phyloP scores from a whole-genome alignment of 108 stramenopile species.

The Bacterosira constricta region DNA sequence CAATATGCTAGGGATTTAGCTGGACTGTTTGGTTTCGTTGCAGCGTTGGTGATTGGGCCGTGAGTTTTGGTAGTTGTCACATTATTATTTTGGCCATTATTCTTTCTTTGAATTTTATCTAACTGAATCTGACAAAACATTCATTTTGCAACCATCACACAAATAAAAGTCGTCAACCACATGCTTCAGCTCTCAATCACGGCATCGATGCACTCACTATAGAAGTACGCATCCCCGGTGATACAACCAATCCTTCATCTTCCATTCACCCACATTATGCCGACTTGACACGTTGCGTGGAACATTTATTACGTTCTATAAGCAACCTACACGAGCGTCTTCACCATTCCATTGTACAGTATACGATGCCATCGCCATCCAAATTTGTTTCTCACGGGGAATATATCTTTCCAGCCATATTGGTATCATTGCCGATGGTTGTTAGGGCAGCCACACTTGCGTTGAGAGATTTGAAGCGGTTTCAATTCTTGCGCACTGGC shows the following conservation, averaged over 20 bases:
- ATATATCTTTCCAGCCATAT: conserved; percentile 74
- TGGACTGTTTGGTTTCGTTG: conserved; percentile 50
- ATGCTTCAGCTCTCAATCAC: conserved; percentile 67
- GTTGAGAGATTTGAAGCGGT: conserved; percentile 53
- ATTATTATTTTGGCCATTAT: background rate
- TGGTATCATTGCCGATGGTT: conserved; percentile 77
- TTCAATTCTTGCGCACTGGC: conserved; percentile 48
- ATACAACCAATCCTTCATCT: background rate
- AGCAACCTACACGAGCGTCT: conserved; percentile 89
- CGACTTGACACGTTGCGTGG: conserved; percentile 62
- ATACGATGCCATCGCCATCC: conserved; percentile 67
- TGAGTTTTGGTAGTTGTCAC: background rate
- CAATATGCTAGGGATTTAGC: conserved; percentile 57
- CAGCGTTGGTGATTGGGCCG: conserved; percentile 36
- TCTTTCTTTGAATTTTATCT: conserved; percentile 39
- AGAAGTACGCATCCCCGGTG: conserved; percentile 39
- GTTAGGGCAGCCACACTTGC: conserved; percentile 61
- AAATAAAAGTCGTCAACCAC: conserved; percentile 51
- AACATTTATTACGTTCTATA: conserved; percentile 66
- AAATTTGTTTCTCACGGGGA: conserved; percentile 88
- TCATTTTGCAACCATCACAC: conserved; percentile 37
- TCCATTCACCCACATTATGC: conserved; percentile 43
- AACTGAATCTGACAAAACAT: too few species aligned
- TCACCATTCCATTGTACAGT: conserved; percentile 82
- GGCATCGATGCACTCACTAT: conserved; percentile 86